Evolutionary conservation across 805 yeast species (phyloP), one percentile per base, ranked within the genome.

Genomic region (Saturnispora serradocipensis): DNA sequence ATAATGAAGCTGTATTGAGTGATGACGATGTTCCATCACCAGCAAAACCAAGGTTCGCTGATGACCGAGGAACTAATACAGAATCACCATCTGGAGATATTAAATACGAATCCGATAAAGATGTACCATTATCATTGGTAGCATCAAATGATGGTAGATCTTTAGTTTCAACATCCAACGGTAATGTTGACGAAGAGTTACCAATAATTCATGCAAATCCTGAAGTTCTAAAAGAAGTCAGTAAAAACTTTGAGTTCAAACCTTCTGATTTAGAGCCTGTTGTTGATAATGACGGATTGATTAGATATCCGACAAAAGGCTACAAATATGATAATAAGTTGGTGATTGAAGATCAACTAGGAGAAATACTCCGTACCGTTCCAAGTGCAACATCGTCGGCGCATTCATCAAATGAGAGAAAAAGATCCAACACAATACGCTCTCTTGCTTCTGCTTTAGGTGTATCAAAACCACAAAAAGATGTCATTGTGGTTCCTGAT

Each of bases 331-430:
- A 95, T 25, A 60, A 71, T 36, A 71, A 76, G 43, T 65, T 90
- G 36, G 77, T 90, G 49, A 73, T 91, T 51, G 99, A 91, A 64
- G 93, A 89, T 66, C 78, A 76, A 51, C 74, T 82, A 46, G 98
- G 98, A 51, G 97, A 90, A 62, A 75, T 89, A 43, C 61, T 91
- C 48, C 82, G 78, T 48, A 74, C 82, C 2, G 70, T 82, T 50
- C 60, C 50, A 67, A 59, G 64, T 58, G 54, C 54, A 45, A 39
- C 45, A 25, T 53, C 48, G 35, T 48, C 58, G 15, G 34, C 34
- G 13, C 34, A 30, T 3, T 6, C 34, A 5, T 46, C 36, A 3
- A 50, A 51, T 5, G 38, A 20, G 9, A 53, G 54, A 38, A 43
- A 34, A 16, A 55, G 58, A 38, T 49, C 56, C 4, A 47, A 50